Percentiles rank a stretch among this genome's conserved stretches.
Conservation (phyloP, 2,329 filamentous ascomycete genomes). For the Clarireedia monteithiana region DNA sequence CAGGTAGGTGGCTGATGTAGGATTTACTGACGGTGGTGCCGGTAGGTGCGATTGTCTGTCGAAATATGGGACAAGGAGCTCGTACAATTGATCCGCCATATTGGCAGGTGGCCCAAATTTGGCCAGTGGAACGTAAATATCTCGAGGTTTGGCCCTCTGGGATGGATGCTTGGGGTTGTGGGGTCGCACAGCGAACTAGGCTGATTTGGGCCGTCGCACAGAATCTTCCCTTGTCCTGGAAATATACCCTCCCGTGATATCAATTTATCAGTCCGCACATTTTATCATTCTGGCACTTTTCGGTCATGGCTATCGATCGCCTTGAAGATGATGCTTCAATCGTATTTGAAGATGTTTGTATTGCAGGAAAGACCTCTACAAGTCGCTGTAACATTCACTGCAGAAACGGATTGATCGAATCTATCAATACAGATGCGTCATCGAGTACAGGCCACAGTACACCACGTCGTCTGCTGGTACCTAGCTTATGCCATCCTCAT, state of each 20-base stretch:
- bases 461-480: conserved; percentile 34
- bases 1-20: conserved; percentile 62
- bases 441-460: not conserved
- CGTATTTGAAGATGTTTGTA: conserved; percentile 21
- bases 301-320: too few relatives aligned
- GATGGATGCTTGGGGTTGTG: too few relatives aligned
- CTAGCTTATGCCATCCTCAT: conserved; percentile 62
- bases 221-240: too few relatives aligned
- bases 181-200: too few relatives aligned
- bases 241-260: too few relatives aligned
- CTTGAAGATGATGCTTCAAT: too few relatives aligned
- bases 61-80: conserved; percentile 60
- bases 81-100: conserved; percentile 68
- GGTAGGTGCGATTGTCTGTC: conserved; percentile 36
- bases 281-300: too few relatives aligned
- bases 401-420: conserved; percentile 21
- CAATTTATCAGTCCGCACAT: too few relatives aligned
- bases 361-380: conserved; percentile 24
- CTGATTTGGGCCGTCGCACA: too few relatives aligned
- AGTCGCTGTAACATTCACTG: conserved; percentile 28
- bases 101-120: conserved; percentile 5
- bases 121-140: not conserved
- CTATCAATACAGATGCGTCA: not conserved
- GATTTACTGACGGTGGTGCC: conserved; percentile 37
- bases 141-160: not conserved